Conservation (phyloP, 2,329 filamentous ascomycete species). For the Microdochium trichocladiopsis region DNA sequence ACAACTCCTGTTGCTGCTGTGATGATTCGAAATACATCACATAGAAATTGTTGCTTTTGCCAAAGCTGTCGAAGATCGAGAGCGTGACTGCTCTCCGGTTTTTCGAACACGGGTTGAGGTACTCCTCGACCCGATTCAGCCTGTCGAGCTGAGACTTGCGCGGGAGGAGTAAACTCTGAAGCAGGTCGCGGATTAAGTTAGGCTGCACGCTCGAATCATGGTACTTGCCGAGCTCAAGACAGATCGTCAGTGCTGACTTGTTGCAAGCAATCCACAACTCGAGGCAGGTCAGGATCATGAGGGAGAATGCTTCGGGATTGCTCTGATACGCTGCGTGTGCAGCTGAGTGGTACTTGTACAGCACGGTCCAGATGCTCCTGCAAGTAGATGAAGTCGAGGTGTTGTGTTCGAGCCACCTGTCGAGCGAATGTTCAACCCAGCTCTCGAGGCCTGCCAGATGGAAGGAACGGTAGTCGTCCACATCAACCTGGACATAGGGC, state of each 20-base stretch:
- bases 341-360: constrained; percentile 23
- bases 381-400: constrained; percentile 15
- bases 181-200: constrained; percentile 9
- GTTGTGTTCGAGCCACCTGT: constrained; percentile 6
- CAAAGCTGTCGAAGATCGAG: constrained; percentile 29
- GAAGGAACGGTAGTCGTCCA: constrained; percentile 10
- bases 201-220: constrained; percentile 38
- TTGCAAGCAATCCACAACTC: constrained; percentile 56
- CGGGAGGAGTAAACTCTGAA: constrained; percentile 38
- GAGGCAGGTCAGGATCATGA: constrained; percentile 47
- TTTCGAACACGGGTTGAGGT: constrained; percentile 29
- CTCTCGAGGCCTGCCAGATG: constrained; percentile 33
- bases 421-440: constrained; percentile 29
- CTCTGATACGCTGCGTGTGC: constrained; percentile 23
- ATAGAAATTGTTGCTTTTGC: constrained; percentile 29
- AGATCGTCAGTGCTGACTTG: constrained; percentile 26
- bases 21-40: constrained; percentile 42
- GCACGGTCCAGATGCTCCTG: constrained; percentile 15
- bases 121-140: constrained; percentile 35
- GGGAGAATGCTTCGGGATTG: constrained; percentile 38
- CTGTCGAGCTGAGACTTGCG: constrained; percentile 35
- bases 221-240: constrained; percentile 26
- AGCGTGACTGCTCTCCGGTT: constrained; percentile 9
- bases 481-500: constrained; percentile 2
- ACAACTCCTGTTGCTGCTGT: constrained; percentile 24